Conservation (phyloP, 2,329 filamentous ascomycete genomes). For the Aspergillus sp. region DNA sequence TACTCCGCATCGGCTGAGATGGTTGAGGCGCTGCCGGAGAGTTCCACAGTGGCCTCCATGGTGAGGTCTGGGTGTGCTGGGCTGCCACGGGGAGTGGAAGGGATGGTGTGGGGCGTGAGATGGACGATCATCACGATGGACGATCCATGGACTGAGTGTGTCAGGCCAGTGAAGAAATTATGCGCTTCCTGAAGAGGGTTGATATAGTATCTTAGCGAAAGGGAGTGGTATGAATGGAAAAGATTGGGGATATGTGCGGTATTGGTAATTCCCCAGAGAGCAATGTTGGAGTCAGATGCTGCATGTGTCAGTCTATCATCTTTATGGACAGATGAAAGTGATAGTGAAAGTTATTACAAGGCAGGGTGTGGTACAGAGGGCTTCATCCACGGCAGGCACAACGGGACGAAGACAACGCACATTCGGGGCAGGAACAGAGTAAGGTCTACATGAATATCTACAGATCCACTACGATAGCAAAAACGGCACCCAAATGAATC, state of each 20-base stretch:
- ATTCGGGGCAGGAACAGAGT: not conserved
- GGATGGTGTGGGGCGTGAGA: not conserved
- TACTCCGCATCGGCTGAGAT: slow-evolving; percentile 30
- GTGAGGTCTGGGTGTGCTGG: not conserved
- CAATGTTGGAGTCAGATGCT: not conserved
- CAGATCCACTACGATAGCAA: not conserved
- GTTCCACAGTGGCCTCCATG: not conserved
- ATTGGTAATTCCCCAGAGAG: not conserved
- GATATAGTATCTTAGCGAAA: not conserved
- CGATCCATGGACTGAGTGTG: not conserved
- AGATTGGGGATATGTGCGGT: too few species aligned
- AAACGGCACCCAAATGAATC: not conserved
- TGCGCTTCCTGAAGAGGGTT: not conserved
- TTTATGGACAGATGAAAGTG: too few species aligned
- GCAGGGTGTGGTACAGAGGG: not conserved
- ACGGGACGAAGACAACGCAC: not conserved
- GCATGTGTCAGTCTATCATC: not conserved
- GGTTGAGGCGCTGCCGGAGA: slow-evolving; percentile 21
- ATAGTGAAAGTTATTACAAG: not conserved
- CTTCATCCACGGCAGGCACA: not conserved
- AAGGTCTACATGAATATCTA: not conserved
- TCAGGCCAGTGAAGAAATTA: not conserved
- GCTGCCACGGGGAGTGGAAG: not conserved
- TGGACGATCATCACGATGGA: not conserved
- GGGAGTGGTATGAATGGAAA: not conserved